Conservation (phyloP, 768 basidiomycete genomes). For the Amanita phalloides region DNA sequence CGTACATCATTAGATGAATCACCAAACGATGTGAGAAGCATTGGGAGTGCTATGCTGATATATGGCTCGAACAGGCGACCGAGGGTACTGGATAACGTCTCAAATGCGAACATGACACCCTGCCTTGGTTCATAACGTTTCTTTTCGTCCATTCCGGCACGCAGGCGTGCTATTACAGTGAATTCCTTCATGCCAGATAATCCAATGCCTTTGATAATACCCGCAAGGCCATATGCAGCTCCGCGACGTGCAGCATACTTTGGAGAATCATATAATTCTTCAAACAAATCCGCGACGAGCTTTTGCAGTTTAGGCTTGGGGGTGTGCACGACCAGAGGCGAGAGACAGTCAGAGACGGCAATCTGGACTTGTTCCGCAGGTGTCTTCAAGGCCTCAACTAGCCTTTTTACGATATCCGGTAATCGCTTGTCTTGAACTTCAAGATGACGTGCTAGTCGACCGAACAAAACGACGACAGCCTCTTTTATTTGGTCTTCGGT, state of each 20-base stretch:
- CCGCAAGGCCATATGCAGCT: slow-evolving; percentile 93
- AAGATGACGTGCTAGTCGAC: slow-evolving; percentile 84
- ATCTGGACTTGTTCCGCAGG: slow-evolving; percentile 95
- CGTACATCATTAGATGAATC: slow-evolving; percentile 82
- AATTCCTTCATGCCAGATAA: slow-evolving; percentile 80
- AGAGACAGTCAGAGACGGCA: slow-evolving; percentile 91
- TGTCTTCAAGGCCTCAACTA: slow-evolving; percentile 85
- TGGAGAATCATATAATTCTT: slow-evolving; percentile 62
- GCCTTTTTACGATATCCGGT: slow-evolving; percentile 69
- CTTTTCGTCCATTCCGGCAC: slow-evolving; percentile 78
- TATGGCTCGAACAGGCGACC: slow-evolving; percentile 93
- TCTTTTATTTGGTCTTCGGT: slow-evolving; percentile 86
- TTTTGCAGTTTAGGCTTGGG: slow-evolving; percentile 36
- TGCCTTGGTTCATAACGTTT: slow-evolving; percentile 80
- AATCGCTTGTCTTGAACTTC: slow-evolving; percentile 68
- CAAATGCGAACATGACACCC: slow-evolving; percentile 91
- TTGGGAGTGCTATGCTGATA: slow-evolving; percentile 70
- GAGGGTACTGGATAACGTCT: slow-evolving; percentile 78
- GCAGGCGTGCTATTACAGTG: slow-evolving; percentile 62
- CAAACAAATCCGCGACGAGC: slow-evolving; percentile 70
- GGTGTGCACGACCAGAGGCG: slow-evolving; percentile 73
- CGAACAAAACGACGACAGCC: slow-evolving; percentile 90
- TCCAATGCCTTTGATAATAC: slow-evolving; percentile 86
- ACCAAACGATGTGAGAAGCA: slow-evolving; percentile 78
- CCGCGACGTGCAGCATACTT: slow-evolving; percentile 96